phyloP scores from a whole-genome alignment of 805 yeast genomes.

The Spathaspora passalidarum region DNA sequence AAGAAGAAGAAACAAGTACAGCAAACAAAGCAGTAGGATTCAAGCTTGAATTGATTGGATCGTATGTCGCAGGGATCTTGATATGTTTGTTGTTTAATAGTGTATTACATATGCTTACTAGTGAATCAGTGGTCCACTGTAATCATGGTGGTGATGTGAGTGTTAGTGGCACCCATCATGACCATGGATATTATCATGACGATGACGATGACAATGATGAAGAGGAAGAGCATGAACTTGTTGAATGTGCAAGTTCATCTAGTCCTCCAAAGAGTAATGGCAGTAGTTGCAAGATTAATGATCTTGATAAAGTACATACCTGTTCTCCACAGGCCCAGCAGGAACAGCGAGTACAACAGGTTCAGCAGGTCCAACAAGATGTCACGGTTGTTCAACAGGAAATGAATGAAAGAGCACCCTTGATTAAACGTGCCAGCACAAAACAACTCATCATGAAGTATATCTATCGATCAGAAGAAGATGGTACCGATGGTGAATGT shows the following conservation, averaged over 20 bases:
- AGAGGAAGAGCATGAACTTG: conserved; percentile 13
- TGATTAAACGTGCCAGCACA: conserved; percentile 7
- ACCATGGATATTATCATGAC: conserved; percentile 11
- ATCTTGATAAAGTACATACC: conserved; percentile 2
- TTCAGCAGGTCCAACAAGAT: too few relatives aligned
- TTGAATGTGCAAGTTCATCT: conserved; percentile 4
- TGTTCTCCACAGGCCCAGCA: neutral
- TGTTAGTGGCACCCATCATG: conserved; percentile 6
- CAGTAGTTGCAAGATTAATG: conserved; percentile 10
- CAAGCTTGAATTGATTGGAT: conserved; percentile 40
- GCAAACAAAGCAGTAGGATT: conserved; percentile 11
- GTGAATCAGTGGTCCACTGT: conserved; percentile 84
- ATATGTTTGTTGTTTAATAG: conserved; percentile 60
- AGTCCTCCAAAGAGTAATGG: conserved; percentile 15
- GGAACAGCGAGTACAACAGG: neutral
- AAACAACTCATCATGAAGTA: conserved; percentile 11
- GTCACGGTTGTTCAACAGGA: too few relatives aligned
- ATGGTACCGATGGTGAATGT: conserved; percentile 41
- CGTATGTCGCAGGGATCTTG: conserved; percentile 57
- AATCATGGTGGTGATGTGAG: conserved; percentile 49
- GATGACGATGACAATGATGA: conserved; percentile 14
- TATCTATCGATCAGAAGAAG: conserved; percentile 9
- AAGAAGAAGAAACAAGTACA: conserved; percentile 2
- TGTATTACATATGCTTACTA: conserved; percentile 68
- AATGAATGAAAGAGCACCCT: conserved; percentile 19